Conservation (phyloP, 768 basidiomycete genomes). For the Termitomyces sp. region DNA sequence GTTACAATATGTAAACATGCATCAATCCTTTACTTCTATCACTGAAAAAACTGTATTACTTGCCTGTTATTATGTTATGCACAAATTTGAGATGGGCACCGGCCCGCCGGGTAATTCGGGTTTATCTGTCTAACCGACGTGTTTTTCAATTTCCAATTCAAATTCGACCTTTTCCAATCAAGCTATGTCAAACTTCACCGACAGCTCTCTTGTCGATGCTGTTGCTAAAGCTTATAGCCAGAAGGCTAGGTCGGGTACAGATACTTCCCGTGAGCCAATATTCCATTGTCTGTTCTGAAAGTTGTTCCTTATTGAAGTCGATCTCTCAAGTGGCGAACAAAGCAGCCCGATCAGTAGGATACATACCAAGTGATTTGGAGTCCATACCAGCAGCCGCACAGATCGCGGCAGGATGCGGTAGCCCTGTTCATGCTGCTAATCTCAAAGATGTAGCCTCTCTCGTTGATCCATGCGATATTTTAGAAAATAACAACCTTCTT, state of each 20-base stretch:
- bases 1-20: no score
- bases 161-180: background rate
- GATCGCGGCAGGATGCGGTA: conserved; percentile 53
- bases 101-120: background rate
- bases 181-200: background rate
- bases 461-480: background rate
- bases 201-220: conserved; percentile 1
- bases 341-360: conserved; percentile 45
- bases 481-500: background rate
- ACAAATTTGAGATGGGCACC: background rate
- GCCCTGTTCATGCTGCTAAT: conserved; percentile 42
- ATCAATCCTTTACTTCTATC: no score
- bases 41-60: no score
- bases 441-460: conserved; percentile 37
- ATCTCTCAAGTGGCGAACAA: background rate
- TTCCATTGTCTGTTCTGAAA: background rate
- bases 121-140: background rate
- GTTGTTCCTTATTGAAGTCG: background rate
- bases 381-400: conserved; percentile 40
- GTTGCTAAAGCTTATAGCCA: conserved; percentile 7
- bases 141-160: conserved; percentile 2
- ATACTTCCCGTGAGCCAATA: background rate
- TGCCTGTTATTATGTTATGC: background rate
- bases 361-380: conserved; percentile 37
- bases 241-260: conserved; percentile 16